These are phyloP conservation scores for Xylaria sp. DNA, from an alignment of 2,329 filamentous ascomycete genomes.

Conservation along the genomic window DNA sequence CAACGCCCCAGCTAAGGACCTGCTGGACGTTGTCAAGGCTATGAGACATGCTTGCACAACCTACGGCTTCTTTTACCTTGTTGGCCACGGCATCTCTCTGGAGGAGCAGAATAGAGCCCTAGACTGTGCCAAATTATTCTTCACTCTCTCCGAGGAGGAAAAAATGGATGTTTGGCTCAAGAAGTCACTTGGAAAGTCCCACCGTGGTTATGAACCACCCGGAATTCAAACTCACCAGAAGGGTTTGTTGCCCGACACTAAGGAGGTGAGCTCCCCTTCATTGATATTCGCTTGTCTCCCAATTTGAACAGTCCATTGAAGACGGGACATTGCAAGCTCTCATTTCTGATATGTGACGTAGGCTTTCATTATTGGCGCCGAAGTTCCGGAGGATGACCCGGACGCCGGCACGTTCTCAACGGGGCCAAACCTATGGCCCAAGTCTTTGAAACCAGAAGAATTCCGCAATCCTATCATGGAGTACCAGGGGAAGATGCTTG, in stretches of 20 bases:
- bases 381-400: constrained; percentile 43
- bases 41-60: constrained; percentile 44
- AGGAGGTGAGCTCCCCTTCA: constrained; percentile 37
- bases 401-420: constrained; percentile 47
- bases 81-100: constrained; percentile 47
- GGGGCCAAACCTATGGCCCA: constrained; percentile 49
- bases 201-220: constrained; percentile 47
- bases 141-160: constrained; percentile 44
- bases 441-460: constrained; percentile 41
- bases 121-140: constrained; percentile 42
- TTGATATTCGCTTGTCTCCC: background rate
- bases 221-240: constrained; percentile 45
- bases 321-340: background rate
- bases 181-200: constrained; percentile 46
- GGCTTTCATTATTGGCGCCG: constrained; percentile 43
- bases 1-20: constrained; percentile 38
- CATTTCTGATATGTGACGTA: constrained; percentile 17
- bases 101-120: constrained; percentile 40
- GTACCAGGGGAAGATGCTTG: constrained; percentile 48
- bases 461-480: constrained; percentile 44
- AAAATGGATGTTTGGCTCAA: constrained; percentile 45
- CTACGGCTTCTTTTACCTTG: constrained; percentile 50
- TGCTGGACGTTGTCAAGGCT: constrained; percentile 43
- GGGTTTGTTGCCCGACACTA: constrained; percentile 47
- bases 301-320: background rate